phyloP scores from a whole-genome alignment of 208 protist genomes.

The Crithidia acanthocephali region DNA sequence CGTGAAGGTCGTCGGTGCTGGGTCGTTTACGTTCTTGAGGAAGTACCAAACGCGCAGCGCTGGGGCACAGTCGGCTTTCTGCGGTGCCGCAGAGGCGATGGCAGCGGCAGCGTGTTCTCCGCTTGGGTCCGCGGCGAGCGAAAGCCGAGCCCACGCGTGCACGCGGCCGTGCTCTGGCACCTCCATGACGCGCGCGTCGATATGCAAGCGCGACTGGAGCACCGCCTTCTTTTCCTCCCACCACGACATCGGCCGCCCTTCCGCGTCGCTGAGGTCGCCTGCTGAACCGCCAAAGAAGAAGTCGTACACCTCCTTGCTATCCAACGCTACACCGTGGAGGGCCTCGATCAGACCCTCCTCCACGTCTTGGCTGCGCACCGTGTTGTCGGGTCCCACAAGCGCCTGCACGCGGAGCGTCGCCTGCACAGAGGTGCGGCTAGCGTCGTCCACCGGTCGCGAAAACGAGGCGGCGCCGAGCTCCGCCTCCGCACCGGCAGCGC shows the following conservation, averaged over 20 bases:
- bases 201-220: slow-evolving; percentile 16
- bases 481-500: not conserved
- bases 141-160: slow-evolving; percentile 32
- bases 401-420: slow-evolving; percentile 31
- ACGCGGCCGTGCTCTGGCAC: slow-evolving; percentile 35
- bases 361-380: slow-evolving; percentile 31
- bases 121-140: not conserved
- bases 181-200: slow-evolving; percentile 34
- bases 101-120: too few relatives aligned
- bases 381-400: slow-evolving; percentile 33
- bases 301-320: slow-evolving; percentile 22
- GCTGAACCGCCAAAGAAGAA: slow-evolving; percentile 18
- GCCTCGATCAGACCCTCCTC: slow-evolving; percentile 27
- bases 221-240: slow-evolving; percentile 19
- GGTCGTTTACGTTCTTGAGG: slow-evolving; percentile 22
- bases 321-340: slow-evolving; percentile 12
- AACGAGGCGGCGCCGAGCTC: slow-evolving; percentile 2
- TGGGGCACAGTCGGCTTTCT: not conserved
- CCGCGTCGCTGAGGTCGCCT: not conserved
- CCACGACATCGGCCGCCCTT: slow-evolving; percentile 18
- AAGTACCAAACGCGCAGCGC: slow-evolving; percentile 45
- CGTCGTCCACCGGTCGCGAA: slow-evolving; percentile 5
- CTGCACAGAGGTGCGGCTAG: slow-evolving; percentile 18
- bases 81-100: not conserved
- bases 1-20: slow-evolving; percentile 13